These are phyloP conservation scores for Dactylorhiza incarnata DNA, from an alignment of 106 monocot genomes.

Conservation along the genomic window DNA sequence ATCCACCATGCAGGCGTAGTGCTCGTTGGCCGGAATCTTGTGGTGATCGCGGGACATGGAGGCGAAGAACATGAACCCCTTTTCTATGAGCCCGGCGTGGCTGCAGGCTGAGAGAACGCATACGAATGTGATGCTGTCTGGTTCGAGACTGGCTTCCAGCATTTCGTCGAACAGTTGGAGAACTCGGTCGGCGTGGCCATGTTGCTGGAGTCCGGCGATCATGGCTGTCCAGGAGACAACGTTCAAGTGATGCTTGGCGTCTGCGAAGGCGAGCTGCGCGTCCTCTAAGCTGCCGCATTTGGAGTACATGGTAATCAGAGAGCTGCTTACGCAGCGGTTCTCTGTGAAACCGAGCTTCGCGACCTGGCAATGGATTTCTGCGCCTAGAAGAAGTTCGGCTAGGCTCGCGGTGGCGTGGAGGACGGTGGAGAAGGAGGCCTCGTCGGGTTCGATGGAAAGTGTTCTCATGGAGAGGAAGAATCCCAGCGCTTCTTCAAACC, in stretches of 20 bases:
- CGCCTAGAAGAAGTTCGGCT: not conserved
- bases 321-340: not conserved
- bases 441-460: not conserved
- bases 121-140: constrained; percentile 51
- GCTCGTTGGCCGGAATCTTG: constrained; percentile 38
- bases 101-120: constrained; percentile 57
- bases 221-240: constrained; percentile 66
- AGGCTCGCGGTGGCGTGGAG: not conserved
- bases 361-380: constrained; percentile 3
- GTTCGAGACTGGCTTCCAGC: constrained; percentile 29
- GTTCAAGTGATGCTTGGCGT: constrained; percentile 1
- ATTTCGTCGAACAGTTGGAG: constrained; percentile 62
- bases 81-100: constrained; percentile 45
- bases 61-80: constrained; percentile 37
- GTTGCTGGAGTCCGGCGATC: constrained; percentile 52
- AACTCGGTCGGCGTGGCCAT: constrained; percentile 26
- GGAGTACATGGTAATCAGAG: constrained; percentile 1
- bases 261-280: not conserved
- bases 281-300: not conserved
- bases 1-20: constrained; percentile 84
- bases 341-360: not conserved
- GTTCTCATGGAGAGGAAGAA: not conserved
- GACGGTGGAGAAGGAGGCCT: not conserved
- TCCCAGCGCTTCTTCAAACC: not conserved
- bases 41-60: constrained; percentile 28